Conservation (phyloP, 805 yeast species). For the Saccharomycopsis fermentans region DNA sequence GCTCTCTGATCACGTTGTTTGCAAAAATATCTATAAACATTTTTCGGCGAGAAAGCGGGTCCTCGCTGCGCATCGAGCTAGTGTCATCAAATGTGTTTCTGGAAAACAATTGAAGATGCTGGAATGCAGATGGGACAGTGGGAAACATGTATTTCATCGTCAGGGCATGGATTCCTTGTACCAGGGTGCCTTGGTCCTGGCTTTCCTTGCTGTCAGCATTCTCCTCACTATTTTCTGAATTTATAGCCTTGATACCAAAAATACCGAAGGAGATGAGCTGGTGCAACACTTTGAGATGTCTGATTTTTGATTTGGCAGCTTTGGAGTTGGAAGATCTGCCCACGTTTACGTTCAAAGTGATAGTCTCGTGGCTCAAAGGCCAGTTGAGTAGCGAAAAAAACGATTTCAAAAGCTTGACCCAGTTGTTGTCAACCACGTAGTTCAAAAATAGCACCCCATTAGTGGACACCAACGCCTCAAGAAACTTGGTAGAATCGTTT, state of each 20-base stretch:
- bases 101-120: conserved; percentile 49
- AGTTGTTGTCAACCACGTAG: conserved; percentile 50
- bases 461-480: conserved; percentile 40
- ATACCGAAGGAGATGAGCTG: conserved; percentile 15
- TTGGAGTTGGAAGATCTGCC: neutral
- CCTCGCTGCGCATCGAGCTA: conserved; percentile 47
- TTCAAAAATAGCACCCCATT: conserved; percentile 23
- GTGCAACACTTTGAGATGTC: conserved; percentile 33
- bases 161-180: conserved; percentile 33
- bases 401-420: conserved; percentile 59
- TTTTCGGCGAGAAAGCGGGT: conserved; percentile 42
- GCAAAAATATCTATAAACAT: conserved; percentile 48
- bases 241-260: neutral
- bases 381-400: conserved; percentile 68
- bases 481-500: conserved; percentile 60
- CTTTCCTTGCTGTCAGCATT: neutral
- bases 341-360: conserved; percentile 24
- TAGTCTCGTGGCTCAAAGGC: conserved; percentile 32
- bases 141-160: conserved; percentile 47
- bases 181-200: conserved; percentile 18
- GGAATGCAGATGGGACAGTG: conserved; percentile 49
- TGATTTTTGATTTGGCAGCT: conserved; percentile 28
- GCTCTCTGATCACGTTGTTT: conserved; percentile 42
- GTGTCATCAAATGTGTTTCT: conserved; percentile 30
- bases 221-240: neutral